Percentiles rank a stretch among this genome's conserved stretches.
Evolutionary conservation across 2,329 filamentous ascomycete species (phyloP).

Genomic region (Pochonia chlamydosporia): DNA sequence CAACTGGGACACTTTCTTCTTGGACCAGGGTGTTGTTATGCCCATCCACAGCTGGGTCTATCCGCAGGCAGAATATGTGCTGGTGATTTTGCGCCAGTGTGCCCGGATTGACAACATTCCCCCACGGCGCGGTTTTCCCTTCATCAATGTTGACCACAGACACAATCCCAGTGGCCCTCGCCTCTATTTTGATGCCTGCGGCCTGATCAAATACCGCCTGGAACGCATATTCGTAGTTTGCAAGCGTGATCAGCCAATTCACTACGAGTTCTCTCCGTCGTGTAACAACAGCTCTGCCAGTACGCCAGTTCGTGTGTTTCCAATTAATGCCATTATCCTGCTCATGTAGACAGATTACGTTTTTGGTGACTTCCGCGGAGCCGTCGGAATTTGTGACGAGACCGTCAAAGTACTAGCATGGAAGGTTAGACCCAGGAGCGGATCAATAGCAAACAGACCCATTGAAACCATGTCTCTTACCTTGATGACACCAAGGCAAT

Average conservation of each 20-base stretch:
- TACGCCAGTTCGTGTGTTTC: constrained; percentile 57
- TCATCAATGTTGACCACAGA: constrained; percentile 42
- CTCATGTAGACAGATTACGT: constrained; percentile 28
- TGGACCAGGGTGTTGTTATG: constrained; percentile 47
- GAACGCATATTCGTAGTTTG: constrained; percentile 53
- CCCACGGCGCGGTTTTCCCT: constrained; percentile 49
- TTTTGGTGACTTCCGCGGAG: constrained; percentile 36
- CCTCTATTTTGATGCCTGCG: constrained; percentile 30
- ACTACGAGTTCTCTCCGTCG: constrained; percentile 51
- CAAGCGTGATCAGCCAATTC: constrained; percentile 56
- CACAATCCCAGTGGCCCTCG: constrained; percentile 36
- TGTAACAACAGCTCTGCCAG: constrained; percentile 47
- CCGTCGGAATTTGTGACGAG: constrained; percentile 23
- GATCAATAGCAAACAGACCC: neutral
- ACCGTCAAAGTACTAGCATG: constrained; percentile 39
- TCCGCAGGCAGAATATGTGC: constrained; percentile 57
- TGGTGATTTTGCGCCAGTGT: constrained; percentile 61
- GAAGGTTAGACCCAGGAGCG: constrained; percentile 14
- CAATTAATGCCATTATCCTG: constrained; percentile 47
- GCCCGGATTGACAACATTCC: constrained; percentile 55
- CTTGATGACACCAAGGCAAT: constrained; percentile 59
- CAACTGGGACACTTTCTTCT: constrained; percentile 36
- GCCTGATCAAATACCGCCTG: constrained; percentile 51
- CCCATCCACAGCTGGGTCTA: constrained; percentile 59
- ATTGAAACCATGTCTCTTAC: constrained; percentile 5